A percentile compares a stretch with the other conserved stretches of the same genome.
These are phyloP conservation scores for Trichoderma guizhouense DNA, from an alignment of 2,329 filamentous ascomycete genomes.

Conservation along the genomic window DNA sequence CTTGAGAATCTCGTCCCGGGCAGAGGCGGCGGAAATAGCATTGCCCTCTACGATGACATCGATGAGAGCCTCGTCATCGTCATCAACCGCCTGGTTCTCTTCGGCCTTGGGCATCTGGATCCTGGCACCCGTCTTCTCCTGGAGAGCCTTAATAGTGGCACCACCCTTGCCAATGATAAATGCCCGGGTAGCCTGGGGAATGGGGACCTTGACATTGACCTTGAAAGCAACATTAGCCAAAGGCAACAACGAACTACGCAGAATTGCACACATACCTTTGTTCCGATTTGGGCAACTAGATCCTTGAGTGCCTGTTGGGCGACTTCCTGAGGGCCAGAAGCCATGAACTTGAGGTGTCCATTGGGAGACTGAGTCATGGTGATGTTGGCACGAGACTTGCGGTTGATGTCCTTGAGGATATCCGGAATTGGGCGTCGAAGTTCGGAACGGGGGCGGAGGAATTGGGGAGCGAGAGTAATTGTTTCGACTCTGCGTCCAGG, in stretches of 20 bases:
- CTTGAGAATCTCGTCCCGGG: slow-evolving; percentile 76
- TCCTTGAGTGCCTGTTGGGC: slow-evolving; percentile 88
- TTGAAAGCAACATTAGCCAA: slow-evolving; percentile 23
- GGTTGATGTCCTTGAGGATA: slow-evolving; percentile 87
- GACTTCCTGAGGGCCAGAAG: slow-evolving; percentile 76
- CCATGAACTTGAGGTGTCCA: slow-evolving; percentile 76
- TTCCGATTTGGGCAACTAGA: slow-evolving; percentile 80
- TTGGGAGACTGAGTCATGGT: slow-evolving; percentile 70
- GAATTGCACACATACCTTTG: slow-evolving; percentile 58
- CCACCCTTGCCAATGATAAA: slow-evolving; percentile 94
- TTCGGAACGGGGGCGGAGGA: slow-evolving; percentile 72
- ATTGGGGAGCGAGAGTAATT: slow-evolving; percentile 68
- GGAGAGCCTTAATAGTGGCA: slow-evolving; percentile 82
- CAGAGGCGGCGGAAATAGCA: slow-evolving; percentile 78
- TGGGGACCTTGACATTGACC: slow-evolving; percentile 66
- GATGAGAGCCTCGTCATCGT: slow-evolving; percentile 76
- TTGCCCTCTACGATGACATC: slow-evolving; percentile 91
- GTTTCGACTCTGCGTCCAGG: slow-evolving; percentile 80
- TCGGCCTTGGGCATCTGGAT: slow-evolving; percentile 87
- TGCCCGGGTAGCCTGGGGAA: slow-evolving; percentile 78
- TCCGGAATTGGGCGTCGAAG: slow-evolving; percentile 83
- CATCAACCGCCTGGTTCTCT: slow-evolving; percentile 54
- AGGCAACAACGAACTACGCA: background rate
- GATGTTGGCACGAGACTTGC: slow-evolving; percentile 82
- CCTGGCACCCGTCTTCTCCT: slow-evolving; percentile 82